Evolutionary conservation across 164 flowering plant species (phyloP), one percentile per base, ranked within the genome.

Genomic region (Taxillus chinensis): DNA sequence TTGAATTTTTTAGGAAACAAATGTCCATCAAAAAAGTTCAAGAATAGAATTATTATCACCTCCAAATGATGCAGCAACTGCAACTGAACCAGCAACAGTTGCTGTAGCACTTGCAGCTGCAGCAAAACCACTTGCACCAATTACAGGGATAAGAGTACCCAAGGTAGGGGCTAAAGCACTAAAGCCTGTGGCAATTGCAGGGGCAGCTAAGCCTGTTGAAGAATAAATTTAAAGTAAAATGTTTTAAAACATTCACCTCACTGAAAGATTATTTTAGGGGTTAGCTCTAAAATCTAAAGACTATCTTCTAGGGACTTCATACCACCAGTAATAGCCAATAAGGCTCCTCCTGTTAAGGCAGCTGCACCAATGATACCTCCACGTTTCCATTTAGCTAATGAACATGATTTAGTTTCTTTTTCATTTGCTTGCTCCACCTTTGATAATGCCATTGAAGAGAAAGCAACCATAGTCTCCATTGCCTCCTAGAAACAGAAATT

Each of bases 41-140:
- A 0, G 12, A 14, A 48, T 48, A 48, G 10, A 11, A 43, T 43
- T 48, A 48, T 16, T 43, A 38, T 71, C 62, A 91, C 99, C 99
- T 77, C 99, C 99, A 85, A 95, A 95, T 46, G 99, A 95, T 66
- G 99, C 99, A 67, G 98, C 98, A 73, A 95, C 93, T 59, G 98
- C 99, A 81, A 91, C 96, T 75, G 98, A 95, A 59, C 99, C 99
- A 67, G 95, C 99, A 68, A 89, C 96, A 65, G 89, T 83, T 77
- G 96, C 99, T 27, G 99, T 95, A 67, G 96, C 98, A 83, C 74
- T 82, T 58, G 99, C 99, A 68, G 80, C 96, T 3, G 98, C 98
- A 73, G 97, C 98, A 82, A 91, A 89, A 46, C 99, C 99, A 83
- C 96, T 74, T 41, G 96, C 99, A 68, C 99, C 99, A 76, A 95